Conservation (phyloP, 169 alveolate genomes). For the Plasmodium coatneyi region DNA sequence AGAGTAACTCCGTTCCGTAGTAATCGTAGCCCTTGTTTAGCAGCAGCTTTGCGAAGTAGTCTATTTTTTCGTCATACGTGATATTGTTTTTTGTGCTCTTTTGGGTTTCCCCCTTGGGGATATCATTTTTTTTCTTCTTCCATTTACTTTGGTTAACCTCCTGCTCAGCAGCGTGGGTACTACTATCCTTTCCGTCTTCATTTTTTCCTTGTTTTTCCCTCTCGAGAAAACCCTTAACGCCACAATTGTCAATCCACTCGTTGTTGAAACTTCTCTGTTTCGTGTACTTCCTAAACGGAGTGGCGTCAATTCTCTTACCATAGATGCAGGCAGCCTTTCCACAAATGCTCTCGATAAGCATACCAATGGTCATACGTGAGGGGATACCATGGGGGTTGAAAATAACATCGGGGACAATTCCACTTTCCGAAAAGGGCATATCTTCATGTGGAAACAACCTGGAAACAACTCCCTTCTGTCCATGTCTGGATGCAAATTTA, state of each 20-base stretch:
- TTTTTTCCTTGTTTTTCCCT: conserved; percentile 9
- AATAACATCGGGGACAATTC: conserved; percentile 99
- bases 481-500: conserved; percentile 99
- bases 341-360: conserved; percentile 98
- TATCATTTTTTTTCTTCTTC: neutral
- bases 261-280: conserved; percentile 80
- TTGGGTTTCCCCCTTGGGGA: neutral
- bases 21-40: conserved; percentile 92
- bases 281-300: conserved; percentile 89
- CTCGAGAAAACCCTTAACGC: conserved; percentile 80
- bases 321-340: conserved; percentile 98
- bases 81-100: neutral
- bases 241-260: conserved; percentile 87
- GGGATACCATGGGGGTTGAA: conserved; percentile 99
- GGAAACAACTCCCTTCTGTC: conserved; percentile 99
- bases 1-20: conserved; percentile 98
- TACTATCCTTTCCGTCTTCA: conserved; percentile 59
- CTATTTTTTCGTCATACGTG: conserved; percentile 71
- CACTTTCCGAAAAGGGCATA: conserved; percentile 99
- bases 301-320: conserved; percentile 95
- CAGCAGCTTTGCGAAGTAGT: conserved; percentile 70
- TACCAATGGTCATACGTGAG: conserved; percentile 99
- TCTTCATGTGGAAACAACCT: conserved; percentile 98
- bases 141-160: neutral
- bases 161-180: conserved; percentile 39